Evolutionary conservation across 1,139 yeast species (phyloP).

Genomic region (Lodderomyces margitis): DNA sequence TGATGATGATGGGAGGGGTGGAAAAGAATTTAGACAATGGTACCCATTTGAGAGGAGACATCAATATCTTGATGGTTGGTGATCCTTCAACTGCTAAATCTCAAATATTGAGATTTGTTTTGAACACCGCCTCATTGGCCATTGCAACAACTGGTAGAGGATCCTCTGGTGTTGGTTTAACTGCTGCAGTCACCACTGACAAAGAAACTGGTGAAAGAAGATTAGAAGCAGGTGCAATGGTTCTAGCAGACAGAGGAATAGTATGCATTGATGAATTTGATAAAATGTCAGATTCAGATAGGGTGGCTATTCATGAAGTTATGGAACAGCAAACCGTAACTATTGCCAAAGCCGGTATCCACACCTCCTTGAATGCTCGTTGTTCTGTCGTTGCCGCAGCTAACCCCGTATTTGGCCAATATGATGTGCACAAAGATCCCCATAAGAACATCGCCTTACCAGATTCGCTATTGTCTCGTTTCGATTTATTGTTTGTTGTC

Average conservation of each 20-base stretch:
- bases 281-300: conserved; percentile 93
- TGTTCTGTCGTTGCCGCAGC: conserved; percentile 99
- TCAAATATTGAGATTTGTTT: conserved; percentile 87
- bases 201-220: conserved; percentile 96
- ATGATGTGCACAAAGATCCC: conserved; percentile 94
- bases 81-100: conserved; percentile 99
- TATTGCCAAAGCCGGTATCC: conserved; percentile 97
- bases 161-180: conserved; percentile 98
- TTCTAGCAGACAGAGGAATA: conserved; percentile 92
- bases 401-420: conserved; percentile 95
- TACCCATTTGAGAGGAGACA: conserved; percentile 97
- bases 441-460: conserved; percentile 96
- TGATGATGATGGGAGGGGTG: conserved; percentile 91
- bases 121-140: conserved; percentile 92
- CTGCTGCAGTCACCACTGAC: conserved; percentile 97
- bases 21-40: conserved; percentile 95
- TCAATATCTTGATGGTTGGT: conserved; percentile 94
- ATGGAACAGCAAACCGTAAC: conserved; percentile 99
- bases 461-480: conserved; percentile 94
- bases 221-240: conserved; percentile 99
- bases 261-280: conserved; percentile 99
- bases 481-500: conserved; percentile 90
- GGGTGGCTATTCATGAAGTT: conserved; percentile 98
- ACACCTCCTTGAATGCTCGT: conserved; percentile 93
- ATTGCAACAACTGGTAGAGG: conserved; percentile 99